phyloP scores from a whole-genome alignment of 257 asterid species.

The Asclepias syriaca region DNA sequence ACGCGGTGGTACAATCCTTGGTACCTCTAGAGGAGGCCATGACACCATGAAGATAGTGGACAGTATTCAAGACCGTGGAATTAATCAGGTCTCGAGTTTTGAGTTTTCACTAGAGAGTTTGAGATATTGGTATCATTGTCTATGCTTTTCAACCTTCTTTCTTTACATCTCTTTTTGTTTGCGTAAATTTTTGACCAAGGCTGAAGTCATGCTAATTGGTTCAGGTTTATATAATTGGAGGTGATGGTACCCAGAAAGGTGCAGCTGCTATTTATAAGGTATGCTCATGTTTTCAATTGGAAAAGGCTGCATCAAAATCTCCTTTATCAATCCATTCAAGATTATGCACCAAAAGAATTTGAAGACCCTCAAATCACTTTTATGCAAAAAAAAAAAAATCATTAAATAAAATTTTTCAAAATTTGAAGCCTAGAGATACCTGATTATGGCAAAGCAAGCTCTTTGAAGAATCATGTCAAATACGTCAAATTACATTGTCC shows the following conservation, averaged over 20 bases:
- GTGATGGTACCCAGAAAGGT: constrained; percentile 95
- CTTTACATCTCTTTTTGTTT: constrained; percentile 12
- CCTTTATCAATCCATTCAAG: neutral
- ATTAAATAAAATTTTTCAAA: neutral
- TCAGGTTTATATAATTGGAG: constrained; percentile 97
- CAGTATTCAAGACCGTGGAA: constrained; percentile 95
- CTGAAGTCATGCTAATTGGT: constrained; percentile 34
- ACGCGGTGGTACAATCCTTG: constrained; percentile 95
- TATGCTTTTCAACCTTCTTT: neutral
- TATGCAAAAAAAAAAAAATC: neutral
- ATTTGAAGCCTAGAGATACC: neutral
- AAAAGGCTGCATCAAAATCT: neutral
- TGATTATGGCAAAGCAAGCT: neutral
- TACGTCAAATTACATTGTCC: neutral
- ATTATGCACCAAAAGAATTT: neutral
- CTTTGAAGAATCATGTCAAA: neutral
- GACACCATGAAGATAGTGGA: constrained; percentile 90
- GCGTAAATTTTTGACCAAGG: constrained; percentile 22
- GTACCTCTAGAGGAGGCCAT: constrained; percentile 98
- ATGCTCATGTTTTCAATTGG: constrained; percentile 13
- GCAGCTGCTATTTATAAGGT: constrained; percentile 87
- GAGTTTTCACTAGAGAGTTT: constrained; percentile 3
- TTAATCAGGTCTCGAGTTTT: constrained; percentile 62
- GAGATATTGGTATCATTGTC: neutral
- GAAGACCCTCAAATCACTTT: neutral